These are phyloP conservation scores for Daedalea quercina DNA, from an alignment of 768 basidiomycete genomes.

Conservation along the genomic window DNA sequence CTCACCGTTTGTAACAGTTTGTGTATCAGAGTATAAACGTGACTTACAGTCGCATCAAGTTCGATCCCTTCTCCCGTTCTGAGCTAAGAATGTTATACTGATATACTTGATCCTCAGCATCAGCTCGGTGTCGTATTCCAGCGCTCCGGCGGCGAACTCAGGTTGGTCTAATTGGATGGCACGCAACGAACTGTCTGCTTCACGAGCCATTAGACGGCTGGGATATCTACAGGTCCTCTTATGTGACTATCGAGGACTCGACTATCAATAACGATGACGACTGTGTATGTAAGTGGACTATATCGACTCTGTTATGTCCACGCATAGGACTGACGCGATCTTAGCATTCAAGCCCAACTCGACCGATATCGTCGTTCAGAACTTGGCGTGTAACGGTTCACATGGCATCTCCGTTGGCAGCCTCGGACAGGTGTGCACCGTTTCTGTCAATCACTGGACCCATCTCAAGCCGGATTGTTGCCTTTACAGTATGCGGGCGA, in stretches of 20 bases:
- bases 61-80: conserved; percentile 8
- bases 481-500: conserved; percentile 27
- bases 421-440: conserved; percentile 30
- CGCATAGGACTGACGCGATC: not conserved
- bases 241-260: conserved; percentile 29
- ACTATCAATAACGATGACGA: conserved; percentile 37
- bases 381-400: conserved; percentile 37
- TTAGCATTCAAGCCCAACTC: conserved; percentile 39
- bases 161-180: no score
- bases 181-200: not conserved
- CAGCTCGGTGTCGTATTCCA: conserved; percentile 28
- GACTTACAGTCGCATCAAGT: conserved; percentile 33
- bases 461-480: not conserved
- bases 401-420: conserved; percentile 46
- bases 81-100: not conserved
- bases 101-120: conserved; percentile 16
- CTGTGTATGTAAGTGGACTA: conserved; percentile 24
- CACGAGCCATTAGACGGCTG: conserved; percentile 30
- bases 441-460: not conserved
- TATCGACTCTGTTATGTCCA: not conserved
- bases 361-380: conserved; percentile 33
- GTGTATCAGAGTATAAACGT: conserved; percentile 38
- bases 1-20: conserved; percentile 19
- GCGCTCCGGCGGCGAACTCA: conserved; percentile 27
- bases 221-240: conserved; percentile 39